A percentile compares a stretch with the other conserved stretches of the same genome.
Conservation (phyloP, 1,284 basidiomycete genomes). For the Volvariella volvacea region DNA sequence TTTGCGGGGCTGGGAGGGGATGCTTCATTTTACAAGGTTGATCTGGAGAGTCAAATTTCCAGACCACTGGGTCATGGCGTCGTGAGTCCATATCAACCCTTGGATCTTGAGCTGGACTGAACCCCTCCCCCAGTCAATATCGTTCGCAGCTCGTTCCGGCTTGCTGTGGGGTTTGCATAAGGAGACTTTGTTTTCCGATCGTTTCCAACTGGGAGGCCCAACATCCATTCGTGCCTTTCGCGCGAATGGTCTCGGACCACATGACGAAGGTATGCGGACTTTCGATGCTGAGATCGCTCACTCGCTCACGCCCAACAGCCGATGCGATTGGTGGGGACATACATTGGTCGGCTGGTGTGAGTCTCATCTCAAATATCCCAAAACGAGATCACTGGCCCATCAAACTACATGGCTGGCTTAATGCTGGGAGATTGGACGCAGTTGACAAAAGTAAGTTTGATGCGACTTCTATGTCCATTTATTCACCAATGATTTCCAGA, state of each 20-base stretch:
- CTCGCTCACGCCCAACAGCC: slow-evolving; percentile 23
- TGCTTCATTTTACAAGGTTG: slow-evolving; percentile 67
- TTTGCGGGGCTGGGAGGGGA: slow-evolving; percentile 75
- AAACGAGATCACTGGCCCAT: slow-evolving; percentile 81
- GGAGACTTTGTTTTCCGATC: slow-evolving; percentile 66
- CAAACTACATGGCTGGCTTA: slow-evolving; percentile 81
- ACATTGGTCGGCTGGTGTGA: slow-evolving; percentile 80
- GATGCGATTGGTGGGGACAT: slow-evolving; percentile 89
- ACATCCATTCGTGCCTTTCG: slow-evolving; percentile 86
- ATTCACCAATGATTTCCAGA: slow-evolving; percentile 17
- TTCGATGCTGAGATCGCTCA: background rate
- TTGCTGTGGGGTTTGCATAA: slow-evolving; percentile 47
- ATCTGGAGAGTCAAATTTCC: slow-evolving; percentile 62
- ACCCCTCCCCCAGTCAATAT: slow-evolving; percentile 48
- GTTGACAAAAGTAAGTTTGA: slow-evolving; percentile 48
- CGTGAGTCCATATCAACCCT: slow-evolving; percentile 31
- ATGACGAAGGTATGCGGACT: slow-evolving; percentile 58
- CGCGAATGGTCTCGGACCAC: slow-evolving; percentile 79
- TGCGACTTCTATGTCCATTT: slow-evolving; percentile 2
- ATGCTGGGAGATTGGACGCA: slow-evolving; percentile 77
- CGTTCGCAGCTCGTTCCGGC: slow-evolving; percentile 59
- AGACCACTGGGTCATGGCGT: slow-evolving; percentile 49
- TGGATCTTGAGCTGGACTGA: slow-evolving; percentile 1
- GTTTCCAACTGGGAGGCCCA: slow-evolving; percentile 93
- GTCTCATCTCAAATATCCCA: slow-evolving; percentile 78